Evolutionary conservation across 2,329 filamentous ascomycete genomes (phyloP).

Genomic region (Meredithiella fracta): DNA sequence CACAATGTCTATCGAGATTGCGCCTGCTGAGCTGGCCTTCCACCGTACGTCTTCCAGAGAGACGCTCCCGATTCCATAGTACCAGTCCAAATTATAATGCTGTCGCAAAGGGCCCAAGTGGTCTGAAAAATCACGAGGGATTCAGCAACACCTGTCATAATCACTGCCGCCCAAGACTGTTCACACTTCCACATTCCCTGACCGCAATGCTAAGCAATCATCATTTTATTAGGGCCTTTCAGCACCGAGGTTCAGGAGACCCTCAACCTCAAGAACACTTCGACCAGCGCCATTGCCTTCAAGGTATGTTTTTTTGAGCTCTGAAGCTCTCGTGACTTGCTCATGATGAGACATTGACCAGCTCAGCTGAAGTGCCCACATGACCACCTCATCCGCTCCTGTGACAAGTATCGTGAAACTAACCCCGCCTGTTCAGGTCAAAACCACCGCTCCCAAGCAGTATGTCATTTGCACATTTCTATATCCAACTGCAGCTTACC

Average conservation of each 20-base stretch:
- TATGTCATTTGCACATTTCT: constrained; percentile 31
- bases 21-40: constrained; percentile 83
- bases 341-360: background rate
- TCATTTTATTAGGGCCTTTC: constrained; percentile 40
- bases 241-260: constrained; percentile 48
- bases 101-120: constrained; percentile 4
- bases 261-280: constrained; percentile 49
- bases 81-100: background rate
- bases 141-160: constrained; percentile 9
- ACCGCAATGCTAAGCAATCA: constrained; percentile 1
- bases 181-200: background rate
- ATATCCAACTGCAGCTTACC: background rate
- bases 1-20: constrained; percentile 87
- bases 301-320: constrained; percentile 34
- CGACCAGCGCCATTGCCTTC: constrained; percentile 47
- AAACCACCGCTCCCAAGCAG: constrained; percentile 98
- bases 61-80: constrained; percentile 3
- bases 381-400: background rate
- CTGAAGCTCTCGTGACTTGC: background rate
- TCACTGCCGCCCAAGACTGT: constrained; percentile 9
- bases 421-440: constrained; percentile 47
- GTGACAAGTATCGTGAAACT: constrained; percentile 18
- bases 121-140: background rate
- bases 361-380: background rate
- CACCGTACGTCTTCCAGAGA: constrained; percentile 47